Percentiles rank a stretch among this genome's conserved stretches.
phyloP scores from a whole-genome alignment of 306 rosid species.

The Comarum palustre region DNA sequence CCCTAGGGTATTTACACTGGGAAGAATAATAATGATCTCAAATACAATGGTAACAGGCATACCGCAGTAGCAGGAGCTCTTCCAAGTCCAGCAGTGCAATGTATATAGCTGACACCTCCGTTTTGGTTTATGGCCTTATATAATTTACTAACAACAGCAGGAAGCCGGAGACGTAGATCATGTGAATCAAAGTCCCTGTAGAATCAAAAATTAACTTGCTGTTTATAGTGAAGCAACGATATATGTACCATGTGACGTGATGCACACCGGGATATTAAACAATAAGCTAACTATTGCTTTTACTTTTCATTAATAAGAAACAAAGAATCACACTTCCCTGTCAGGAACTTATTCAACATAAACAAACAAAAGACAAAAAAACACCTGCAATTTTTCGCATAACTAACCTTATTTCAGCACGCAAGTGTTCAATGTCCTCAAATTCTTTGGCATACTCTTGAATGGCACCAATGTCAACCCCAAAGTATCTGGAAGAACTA shows the following conservation, averaged over 20 bases:
- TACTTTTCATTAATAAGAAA: constrained; percentile 1
- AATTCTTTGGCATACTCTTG: constrained; percentile 58
- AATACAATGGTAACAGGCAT: constrained; percentile 23
- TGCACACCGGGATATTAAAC: not conserved
- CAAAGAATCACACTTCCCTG: not conserved
- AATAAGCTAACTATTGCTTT: not conserved
- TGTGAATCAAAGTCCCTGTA: constrained; percentile 85
- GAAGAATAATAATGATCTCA: constrained; percentile 5
- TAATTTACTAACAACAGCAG: constrained; percentile 75
- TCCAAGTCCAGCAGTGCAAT: constrained; percentile 99
- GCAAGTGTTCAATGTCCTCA: constrained; percentile 82
- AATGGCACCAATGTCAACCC: constrained; percentile 85
- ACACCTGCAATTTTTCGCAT: not conserved
- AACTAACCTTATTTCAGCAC: constrained; percentile 86
- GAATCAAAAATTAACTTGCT: constrained; percentile 31
- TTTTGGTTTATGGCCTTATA: constrained; percentile 64
- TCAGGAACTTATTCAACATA: constrained; percentile 3
- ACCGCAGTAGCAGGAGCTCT: constrained; percentile 95
- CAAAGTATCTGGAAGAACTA: constrained; percentile 62
- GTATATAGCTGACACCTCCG: constrained; percentile 87
- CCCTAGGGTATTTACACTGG: not conserved
- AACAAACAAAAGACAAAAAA: not conserved
- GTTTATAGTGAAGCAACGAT: constrained; percentile 17
- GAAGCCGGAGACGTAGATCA: constrained; percentile 76
- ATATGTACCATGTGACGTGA: not conserved